phyloP scores from a whole-genome alignment of 768 basidiomycete species.

The Dioszegia hungarica region DNA sequence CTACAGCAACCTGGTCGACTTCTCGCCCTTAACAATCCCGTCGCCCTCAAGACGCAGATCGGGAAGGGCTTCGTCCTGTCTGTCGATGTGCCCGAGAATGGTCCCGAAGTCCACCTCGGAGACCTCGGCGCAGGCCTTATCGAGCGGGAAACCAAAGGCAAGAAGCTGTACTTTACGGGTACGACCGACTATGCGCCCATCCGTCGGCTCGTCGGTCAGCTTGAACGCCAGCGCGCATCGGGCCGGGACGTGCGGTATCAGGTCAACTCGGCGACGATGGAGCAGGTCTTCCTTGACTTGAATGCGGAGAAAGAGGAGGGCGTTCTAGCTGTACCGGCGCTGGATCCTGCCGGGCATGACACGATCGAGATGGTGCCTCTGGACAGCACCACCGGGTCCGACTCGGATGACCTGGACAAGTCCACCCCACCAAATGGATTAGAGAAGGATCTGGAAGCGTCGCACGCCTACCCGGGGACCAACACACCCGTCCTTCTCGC shows the following conservation, averaged over 20 bases:
- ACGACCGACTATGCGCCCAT: constrained; percentile 59
- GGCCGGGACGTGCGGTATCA: constrained; percentile 57
- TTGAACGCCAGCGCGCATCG: constrained; percentile 54
- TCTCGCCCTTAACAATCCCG: constrained; percentile 68
- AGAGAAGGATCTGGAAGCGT: constrained; percentile 20
- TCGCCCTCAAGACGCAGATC: constrained; percentile 64
- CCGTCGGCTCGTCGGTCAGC: constrained; percentile 56
- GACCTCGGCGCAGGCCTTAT: constrained; percentile 2
- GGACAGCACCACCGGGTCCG: background rate
- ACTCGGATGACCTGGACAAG: background rate
- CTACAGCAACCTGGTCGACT: constrained; percentile 70
- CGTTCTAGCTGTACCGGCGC: background rate
- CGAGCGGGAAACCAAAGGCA: constrained; percentile 9
- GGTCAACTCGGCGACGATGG: constrained; percentile 67
- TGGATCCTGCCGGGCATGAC: background rate
- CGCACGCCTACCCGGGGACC: background rate
- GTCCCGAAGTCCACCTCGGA: constrained; percentile 47
- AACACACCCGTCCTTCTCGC: background rate
- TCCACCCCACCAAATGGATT: background rate
- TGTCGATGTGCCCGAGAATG: constrained; percentile 45
- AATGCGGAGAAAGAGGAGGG: constrained; percentile 41
- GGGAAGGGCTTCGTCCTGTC: constrained; percentile 69
- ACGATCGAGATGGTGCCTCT: background rate
- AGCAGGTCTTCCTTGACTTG: constrained; percentile 72
- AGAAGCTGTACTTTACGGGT: constrained; percentile 46